Conservation (phyloP, 768 basidiomycete species). For the Termitomyces sp. region DNA sequence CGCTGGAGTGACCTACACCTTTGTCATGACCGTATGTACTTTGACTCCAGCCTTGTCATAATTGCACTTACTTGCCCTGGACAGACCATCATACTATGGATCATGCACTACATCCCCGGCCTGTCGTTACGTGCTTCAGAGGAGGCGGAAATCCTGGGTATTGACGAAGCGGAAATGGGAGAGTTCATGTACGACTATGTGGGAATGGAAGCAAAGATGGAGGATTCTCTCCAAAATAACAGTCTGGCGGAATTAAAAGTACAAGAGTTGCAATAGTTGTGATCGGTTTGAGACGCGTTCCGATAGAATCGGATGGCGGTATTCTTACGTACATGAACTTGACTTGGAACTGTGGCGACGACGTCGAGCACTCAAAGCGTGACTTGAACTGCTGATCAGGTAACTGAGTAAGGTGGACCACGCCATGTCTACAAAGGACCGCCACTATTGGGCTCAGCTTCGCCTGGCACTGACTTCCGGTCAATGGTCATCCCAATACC, state of each 20-base stretch:
- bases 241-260: no score
- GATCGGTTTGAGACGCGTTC: neutral
- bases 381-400: neutral
- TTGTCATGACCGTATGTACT: conserved; percentile 68
- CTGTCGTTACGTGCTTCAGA: neutral
- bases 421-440: conserved; percentile 43
- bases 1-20: conserved; percentile 62
- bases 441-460: conserved; percentile 76
- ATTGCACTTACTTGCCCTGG: neutral
- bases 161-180: neutral
- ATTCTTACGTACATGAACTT: neutral
- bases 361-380: neutral
- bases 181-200: neutral
- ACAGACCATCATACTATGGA: conserved; percentile 76
- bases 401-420: no score
- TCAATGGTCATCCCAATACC: conserved; percentile 57
- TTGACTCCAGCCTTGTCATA: neutral
- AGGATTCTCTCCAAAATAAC: neutral
- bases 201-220: neutral
- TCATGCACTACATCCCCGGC: conserved; percentile 39
- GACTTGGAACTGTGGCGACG: neutral
- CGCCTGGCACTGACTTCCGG: conserved; percentile 67
- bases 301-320: neutral
- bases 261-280: no score
- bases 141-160: neutral